Evolutionary conservation across 2,329 filamentous ascomycete genomes (phyloP).

Genomic region (Hymenoscyphus linearis): DNA sequence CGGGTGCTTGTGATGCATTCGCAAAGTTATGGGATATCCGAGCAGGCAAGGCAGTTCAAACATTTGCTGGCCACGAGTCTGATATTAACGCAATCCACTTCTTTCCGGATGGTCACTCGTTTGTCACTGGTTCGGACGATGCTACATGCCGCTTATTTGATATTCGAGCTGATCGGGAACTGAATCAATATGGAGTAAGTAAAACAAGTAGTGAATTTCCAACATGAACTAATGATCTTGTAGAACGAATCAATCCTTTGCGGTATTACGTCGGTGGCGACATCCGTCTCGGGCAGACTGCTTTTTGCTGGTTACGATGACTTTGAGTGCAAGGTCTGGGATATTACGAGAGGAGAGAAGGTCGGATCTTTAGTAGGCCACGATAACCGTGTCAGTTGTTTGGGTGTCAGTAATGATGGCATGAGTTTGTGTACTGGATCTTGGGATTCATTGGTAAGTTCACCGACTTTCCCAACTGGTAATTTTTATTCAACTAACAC

Average conservation of each 20-base stretch:
- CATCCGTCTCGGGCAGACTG: constrained; percentile 91
- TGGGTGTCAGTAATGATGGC: constrained; percentile 97
- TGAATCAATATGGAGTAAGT: constrained; percentile 64
- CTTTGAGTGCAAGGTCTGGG: constrained; percentile 99
- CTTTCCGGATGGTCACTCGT: constrained; percentile 97
- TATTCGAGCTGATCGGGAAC: constrained; percentile 84
- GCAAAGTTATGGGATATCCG: constrained; percentile 99
- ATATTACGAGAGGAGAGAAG: constrained; percentile 92
- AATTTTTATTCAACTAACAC: constrained; percentile 29
- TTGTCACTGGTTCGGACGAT: constrained; percentile 96
- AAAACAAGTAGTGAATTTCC: background rate
- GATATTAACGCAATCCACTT: constrained; percentile 99
- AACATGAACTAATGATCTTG: constrained; percentile 15
- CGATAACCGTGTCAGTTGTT: constrained; percentile 97
- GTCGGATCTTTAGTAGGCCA: constrained; percentile 95
- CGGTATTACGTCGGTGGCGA: constrained; percentile 96
- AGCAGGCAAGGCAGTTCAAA: constrained; percentile 96
- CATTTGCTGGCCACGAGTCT: constrained; percentile 95
- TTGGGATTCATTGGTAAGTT: constrained; percentile 94
- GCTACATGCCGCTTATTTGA: constrained; percentile 96
- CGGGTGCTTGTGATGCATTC: constrained; percentile 97
- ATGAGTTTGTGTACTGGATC: constrained; percentile 99
- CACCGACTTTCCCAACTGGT: background rate
- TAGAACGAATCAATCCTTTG: constrained; percentile 96
- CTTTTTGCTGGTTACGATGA: constrained; percentile 98